Percentiles rank a stretch among this genome's conserved stretches.
Evolutionary conservation across 2,329 filamentous ascomycete species (phyloP).

Genomic region (Colletotrichum tanaceti): DNA sequence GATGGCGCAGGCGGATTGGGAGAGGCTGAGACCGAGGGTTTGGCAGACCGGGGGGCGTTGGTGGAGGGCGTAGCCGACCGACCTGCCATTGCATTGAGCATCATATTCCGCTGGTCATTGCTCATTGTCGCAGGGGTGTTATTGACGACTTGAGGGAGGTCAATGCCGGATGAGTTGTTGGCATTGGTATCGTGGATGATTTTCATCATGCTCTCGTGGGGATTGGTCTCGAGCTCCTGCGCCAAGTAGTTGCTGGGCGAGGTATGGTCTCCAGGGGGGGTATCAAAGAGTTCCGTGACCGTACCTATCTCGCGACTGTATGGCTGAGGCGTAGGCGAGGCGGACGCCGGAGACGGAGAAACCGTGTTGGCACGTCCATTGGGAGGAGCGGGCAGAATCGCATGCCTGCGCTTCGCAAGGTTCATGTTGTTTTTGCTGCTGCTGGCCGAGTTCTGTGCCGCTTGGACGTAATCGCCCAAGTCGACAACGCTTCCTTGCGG

Average conservation of each 20-base stretch:
- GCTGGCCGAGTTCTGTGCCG: slow-evolving; percentile 55
- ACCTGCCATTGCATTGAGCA: slow-evolving; percentile 70
- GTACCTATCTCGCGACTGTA: slow-evolving; percentile 62
- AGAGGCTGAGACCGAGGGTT: slow-evolving; percentile 41
- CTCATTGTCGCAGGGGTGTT: slow-evolving; percentile 66
- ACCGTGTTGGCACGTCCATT: slow-evolving; percentile 48
- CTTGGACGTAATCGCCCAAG: slow-evolving; percentile 68
- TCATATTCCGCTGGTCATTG: slow-evolving; percentile 67
- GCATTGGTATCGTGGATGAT: slow-evolving; percentile 74
- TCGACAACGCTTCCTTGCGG: slow-evolving; percentile 70
- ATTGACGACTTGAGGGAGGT: slow-evolving; percentile 68
- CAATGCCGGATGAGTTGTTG: slow-evolving; percentile 59
- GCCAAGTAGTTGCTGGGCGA: slow-evolving; percentile 62
- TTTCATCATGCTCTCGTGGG: slow-evolving; percentile 72
- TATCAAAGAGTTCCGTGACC: slow-evolving; percentile 71
- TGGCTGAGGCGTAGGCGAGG: slow-evolving; percentile 46
- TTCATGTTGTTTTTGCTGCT: slow-evolving; percentile 48
- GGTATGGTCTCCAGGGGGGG: slow-evolving; percentile 57
- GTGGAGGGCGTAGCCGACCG: slow-evolving; percentile 48
- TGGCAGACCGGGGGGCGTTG: slow-evolving; percentile 38
- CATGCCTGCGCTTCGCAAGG: slow-evolving; percentile 64
- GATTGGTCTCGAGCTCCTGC: slow-evolving; percentile 67
- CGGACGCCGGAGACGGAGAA: slow-evolving; percentile 44
- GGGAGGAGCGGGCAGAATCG: slow-evolving; percentile 66
- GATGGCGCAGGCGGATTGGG: slow-evolving; percentile 41